These are phyloP conservation scores for Scutellospora calospora DNA, from an alignment of 371 early-diverging fungal genomes.

Conservation along the genomic window DNA sequence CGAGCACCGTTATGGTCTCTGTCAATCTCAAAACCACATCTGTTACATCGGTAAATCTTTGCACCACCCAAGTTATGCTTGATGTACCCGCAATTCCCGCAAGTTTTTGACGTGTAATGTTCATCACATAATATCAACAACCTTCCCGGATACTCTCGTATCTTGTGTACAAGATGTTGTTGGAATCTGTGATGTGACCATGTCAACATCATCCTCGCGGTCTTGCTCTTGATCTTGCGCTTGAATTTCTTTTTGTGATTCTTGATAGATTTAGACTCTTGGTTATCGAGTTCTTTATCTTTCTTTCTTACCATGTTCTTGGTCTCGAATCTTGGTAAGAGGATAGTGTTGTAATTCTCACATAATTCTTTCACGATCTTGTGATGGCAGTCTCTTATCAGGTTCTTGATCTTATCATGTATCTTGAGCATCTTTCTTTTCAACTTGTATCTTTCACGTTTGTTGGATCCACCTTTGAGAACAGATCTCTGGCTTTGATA, in stretches of 20 bases:
- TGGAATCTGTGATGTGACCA: background rate
- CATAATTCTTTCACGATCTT: conserved; percentile 10
- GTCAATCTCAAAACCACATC: background rate
- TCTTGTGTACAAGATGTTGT: background rate
- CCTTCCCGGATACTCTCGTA: background rate
- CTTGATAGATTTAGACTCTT: too few species aligned
- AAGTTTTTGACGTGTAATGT: background rate
- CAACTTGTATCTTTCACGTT: background rate
- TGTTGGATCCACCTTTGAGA: background rate
- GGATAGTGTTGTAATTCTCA: conserved; percentile 20
- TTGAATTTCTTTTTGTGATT: background rate
- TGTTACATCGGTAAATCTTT: conserved; percentile 3
- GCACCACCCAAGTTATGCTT: background rate
- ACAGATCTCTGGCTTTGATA: background rate
- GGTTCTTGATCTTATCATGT: conserved; percentile 9
- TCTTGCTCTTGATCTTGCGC: background rate
- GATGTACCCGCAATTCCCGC: background rate
- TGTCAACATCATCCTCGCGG: background rate
- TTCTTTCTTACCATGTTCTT: conserved; percentile 16
- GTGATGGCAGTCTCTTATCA: conserved; percentile 7
- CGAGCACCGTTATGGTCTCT: conserved; percentile 27
- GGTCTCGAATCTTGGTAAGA: conserved; percentile 19
- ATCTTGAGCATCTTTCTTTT: background rate
- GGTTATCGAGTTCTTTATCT: too few species aligned
- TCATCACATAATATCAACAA: background rate